Conservation (phyloP, 768 basidiomycete genomes). For the Mycena venus region DNA sequence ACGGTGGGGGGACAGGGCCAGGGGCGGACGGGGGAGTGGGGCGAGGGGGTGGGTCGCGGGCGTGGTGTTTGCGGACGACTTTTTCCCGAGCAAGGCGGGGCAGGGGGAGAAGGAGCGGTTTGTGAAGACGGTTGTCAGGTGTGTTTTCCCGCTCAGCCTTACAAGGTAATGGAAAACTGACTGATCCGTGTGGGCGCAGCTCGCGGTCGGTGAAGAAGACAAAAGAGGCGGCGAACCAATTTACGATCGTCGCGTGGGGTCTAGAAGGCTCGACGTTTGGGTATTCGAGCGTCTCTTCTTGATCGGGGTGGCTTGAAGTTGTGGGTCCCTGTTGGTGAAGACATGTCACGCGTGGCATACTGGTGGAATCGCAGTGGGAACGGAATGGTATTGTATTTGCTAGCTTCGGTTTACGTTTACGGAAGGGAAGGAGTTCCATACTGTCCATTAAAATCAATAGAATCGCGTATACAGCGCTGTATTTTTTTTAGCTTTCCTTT, state of each 20-base stretch:
- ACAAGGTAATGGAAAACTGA: neutral
- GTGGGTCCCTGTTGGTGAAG: too few species aligned
- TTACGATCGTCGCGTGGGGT: slow-evolving; percentile 73
- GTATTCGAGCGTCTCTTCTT: slow-evolving; percentile 66
- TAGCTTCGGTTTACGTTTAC: neutral
- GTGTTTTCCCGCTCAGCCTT: slow-evolving; percentile 35
- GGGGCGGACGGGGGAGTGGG: slow-evolving; percentile 37
- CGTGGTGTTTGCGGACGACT: slow-evolving; percentile 81
- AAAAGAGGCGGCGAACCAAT: slow-evolving; percentile 76
- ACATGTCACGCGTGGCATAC: neutral
- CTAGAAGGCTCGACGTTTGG: slow-evolving; percentile 76
- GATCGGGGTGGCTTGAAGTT: too few species aligned
- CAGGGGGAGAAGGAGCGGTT: slow-evolving; percentile 84
- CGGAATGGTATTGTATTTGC: neutral
- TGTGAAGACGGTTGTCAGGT: slow-evolving; percentile 79
- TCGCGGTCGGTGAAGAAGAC: slow-evolving; percentile 55
- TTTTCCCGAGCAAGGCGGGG: slow-evolving; percentile 80
- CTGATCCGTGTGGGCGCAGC: slow-evolving; percentile 1
- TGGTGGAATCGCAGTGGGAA: neutral
- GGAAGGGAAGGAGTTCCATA: neutral
- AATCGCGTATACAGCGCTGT: neutral
- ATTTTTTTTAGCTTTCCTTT: neutral
- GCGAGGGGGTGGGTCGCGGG: slow-evolving; percentile 79
- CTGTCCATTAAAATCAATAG: neutral
- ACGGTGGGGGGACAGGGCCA: slow-evolving; percentile 41